phyloP scores from a whole-genome alignment of 2,329 filamentous ascomycete genomes.

The Epichloe typhina region DNA sequence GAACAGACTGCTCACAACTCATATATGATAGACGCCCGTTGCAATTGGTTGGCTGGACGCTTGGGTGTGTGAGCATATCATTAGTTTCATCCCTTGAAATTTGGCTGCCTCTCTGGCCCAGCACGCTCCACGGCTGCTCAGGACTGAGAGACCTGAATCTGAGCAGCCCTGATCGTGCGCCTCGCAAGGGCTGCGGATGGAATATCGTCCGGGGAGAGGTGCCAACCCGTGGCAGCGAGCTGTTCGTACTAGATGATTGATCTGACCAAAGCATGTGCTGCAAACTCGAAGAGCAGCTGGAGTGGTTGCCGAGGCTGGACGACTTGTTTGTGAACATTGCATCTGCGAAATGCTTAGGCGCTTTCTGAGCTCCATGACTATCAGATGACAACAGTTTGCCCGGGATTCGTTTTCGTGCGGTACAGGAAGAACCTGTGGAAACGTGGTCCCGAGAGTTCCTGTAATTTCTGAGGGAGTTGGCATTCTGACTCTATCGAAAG shows the following conservation, averaged over 20 bases:
- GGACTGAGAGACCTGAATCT: not conserved
- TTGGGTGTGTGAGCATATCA: not conserved
- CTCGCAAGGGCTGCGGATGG: conserved; percentile 15
- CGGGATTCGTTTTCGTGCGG: not conserved
- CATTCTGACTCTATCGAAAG: conserved; percentile 16
- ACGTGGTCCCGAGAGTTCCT: not conserved
- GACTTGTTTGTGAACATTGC: not conserved
- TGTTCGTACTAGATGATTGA: conserved; percentile 5
- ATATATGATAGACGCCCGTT: not conserved
- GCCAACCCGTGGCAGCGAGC: conserved; percentile 1
- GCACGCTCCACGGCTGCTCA: not conserved
- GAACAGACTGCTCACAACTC: not conserved
- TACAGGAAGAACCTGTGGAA: not conserved
- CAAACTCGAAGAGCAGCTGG: conserved; percentile 2
- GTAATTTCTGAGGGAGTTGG: conserved; percentile 5
- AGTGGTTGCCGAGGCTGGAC: conserved; percentile 4
- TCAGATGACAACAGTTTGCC: not conserved
- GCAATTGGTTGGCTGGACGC: not conserved
- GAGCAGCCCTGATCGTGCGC: conserved; percentile 2
- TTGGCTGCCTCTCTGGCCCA: conserved; percentile 1
- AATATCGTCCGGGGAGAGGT: conserved; percentile 2
- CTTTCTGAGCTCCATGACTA: not conserved
- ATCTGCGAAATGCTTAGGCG: not conserved
- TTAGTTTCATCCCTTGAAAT: not conserved
- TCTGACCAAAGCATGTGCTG: conserved; percentile 4